These are phyloP conservation scores for Xylariomycetidae sp. DNA, from an alignment of 2,329 filamentous ascomycete genomes.

Conservation along the genomic window DNA sequence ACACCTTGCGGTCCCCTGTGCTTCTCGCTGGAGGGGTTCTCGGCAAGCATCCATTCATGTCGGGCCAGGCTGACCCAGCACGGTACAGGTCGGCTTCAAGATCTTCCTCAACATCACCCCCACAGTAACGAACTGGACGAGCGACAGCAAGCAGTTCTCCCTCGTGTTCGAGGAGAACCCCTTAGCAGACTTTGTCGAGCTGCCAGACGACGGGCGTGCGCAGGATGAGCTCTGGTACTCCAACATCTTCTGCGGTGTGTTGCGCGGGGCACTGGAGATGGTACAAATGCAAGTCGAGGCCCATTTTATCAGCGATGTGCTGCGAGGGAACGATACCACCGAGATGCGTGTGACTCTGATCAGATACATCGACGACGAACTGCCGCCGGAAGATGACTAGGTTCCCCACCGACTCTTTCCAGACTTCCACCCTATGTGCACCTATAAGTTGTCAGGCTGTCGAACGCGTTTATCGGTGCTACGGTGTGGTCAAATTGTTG, in stretches of 20 bases:
- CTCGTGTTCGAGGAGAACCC: slow-evolving; percentile 96
- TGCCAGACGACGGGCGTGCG: slow-evolving; percentile 90
- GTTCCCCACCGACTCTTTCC: too few species aligned
- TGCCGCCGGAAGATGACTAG: slow-evolving; percentile 92
- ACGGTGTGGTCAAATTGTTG: too few species aligned
- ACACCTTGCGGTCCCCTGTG: too few species aligned
- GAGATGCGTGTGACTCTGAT: slow-evolving; percentile 93
- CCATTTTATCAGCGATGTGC: slow-evolving; percentile 88
- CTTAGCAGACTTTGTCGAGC: slow-evolving; percentile 91
- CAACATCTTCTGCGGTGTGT: slow-evolving; percentile 90
- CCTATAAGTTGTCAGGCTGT: too few species aligned
- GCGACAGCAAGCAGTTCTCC: slow-evolving; percentile 93
- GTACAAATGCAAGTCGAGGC: slow-evolving; percentile 99
- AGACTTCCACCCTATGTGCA: too few species aligned
- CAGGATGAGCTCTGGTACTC: slow-evolving; percentile 99
- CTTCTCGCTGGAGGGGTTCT: too few species aligned
- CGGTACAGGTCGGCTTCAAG: slow-evolving; percentile 83
- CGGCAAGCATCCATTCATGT: too few species aligned
- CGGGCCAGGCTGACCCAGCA: slow-evolving; percentile 17
- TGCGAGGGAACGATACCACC: slow-evolving; percentile 90
- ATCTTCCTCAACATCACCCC: slow-evolving; percentile 98
- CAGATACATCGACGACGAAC: slow-evolving; percentile 93
- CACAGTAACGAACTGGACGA: slow-evolving; percentile 90
- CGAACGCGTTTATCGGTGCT: too few species aligned
- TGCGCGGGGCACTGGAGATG: slow-evolving; percentile 92